Evolutionary conservation across 768 basidiomycete species (phyloP).

Genomic region (Trichaptum fuscoviolaceum): DNA sequence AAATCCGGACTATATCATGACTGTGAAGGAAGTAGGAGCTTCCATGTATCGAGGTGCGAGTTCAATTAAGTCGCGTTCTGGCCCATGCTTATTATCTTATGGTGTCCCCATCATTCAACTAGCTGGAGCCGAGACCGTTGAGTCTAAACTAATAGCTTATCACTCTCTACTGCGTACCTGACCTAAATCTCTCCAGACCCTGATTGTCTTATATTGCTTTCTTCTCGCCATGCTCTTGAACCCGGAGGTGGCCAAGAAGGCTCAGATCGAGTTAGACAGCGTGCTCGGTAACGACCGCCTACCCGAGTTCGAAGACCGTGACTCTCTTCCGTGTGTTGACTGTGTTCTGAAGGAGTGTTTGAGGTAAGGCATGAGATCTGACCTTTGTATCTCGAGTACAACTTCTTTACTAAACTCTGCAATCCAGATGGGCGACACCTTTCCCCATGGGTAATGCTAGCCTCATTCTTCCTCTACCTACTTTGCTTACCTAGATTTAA

Average conservation of each 20-base stretch:
- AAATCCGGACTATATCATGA: not conserved
- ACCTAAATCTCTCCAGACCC: not conserved
- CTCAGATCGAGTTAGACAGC: conserved; percentile 15
- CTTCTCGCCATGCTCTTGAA: conserved; percentile 16
- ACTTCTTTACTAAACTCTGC: not conserved
- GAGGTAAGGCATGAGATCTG: not conserved
- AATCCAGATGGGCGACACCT: not conserved
- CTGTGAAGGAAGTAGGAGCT: not conserved
- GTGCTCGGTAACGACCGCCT: conserved; percentile 10
- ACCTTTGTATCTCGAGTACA: not conserved
- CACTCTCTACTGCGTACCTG: not conserved
- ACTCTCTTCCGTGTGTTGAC: conserved; percentile 7
- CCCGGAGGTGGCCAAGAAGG: conserved; percentile 11
- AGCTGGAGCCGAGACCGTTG: not conserved
- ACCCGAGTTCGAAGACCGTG: conserved; percentile 8
- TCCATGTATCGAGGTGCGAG: not conserved
- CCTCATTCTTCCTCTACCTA: not conserved
- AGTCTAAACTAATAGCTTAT: not conserved
- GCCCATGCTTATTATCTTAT: no score
- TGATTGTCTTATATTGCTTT: conserved; percentile 14
- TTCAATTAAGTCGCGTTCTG: no score
- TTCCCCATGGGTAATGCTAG: not conserved
- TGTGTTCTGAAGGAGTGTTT: not conserved
- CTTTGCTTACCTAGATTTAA: conserved; percentile 5
- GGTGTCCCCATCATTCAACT: not conserved